Conservation (phyloP, 2,329 filamentous ascomycete species). For the Pseudogymnoascus sp. region DNA sequence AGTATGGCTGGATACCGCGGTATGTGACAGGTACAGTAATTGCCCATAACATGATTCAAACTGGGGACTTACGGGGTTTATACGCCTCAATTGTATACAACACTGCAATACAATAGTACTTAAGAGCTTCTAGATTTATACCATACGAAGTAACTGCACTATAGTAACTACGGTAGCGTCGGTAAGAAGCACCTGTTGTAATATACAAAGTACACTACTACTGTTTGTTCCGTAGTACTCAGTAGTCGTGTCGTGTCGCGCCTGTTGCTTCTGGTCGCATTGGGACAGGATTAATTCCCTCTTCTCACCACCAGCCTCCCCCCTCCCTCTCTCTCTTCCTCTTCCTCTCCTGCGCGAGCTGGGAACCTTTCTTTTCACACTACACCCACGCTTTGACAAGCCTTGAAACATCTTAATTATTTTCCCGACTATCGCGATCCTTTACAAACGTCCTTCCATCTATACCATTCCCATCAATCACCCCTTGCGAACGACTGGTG, state of each 20-base stretch:
- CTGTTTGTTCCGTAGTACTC: background rate
- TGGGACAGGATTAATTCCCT: conserved; percentile 8
- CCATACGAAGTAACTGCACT: background rate
- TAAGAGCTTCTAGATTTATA: conserved; percentile 2
- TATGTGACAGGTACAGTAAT: background rate
- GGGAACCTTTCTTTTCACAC: background rate
- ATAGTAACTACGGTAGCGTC: background rate
- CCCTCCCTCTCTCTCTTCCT: background rate
- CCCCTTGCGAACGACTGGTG: conserved; percentile 1
- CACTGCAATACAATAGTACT: background rate
- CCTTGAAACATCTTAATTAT: conserved; percentile 1
- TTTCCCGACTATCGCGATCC: background rate
- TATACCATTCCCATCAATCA: background rate
- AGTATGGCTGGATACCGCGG: background rate
- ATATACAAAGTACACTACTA: background rate
- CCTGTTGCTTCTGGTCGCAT: conserved; percentile 1
- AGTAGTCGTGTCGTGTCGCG: background rate
- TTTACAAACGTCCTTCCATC: background rate
- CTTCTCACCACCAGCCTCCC: background rate
- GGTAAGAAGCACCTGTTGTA: background rate
- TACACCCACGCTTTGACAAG: background rate
- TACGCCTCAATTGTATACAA: background rate
- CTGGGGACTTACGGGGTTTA: background rate
- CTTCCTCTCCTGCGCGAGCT: background rate
- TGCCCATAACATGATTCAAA: background rate